Base-by-base conservation (phyloP, 257 asterid genomes). In the Petunia secreta region DNA sequence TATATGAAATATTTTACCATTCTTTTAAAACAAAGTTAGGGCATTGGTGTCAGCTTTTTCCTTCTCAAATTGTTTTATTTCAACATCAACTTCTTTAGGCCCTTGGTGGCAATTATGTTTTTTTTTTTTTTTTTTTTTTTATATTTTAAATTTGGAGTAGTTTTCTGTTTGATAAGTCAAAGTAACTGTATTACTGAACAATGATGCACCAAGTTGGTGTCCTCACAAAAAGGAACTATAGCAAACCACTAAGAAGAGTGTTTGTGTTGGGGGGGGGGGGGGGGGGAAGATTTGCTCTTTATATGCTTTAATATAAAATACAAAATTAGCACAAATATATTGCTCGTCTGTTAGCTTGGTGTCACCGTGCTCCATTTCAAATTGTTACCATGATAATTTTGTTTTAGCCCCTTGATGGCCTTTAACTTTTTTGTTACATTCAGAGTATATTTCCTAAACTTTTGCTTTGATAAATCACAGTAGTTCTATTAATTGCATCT, bases 111-210 rank as follows among this genome's bases (percentile, higher is more conserved):
- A 69, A 16, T 46, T 25, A 10, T 48, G 58, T 43, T 69, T 46
- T 46, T 25, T 69, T 40, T 25, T 25, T 25, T 25, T 25, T 25
- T 25, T 25, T 25, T 25, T 25, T 25, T 25, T 25, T 25, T 25
- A 25, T 25, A 25, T 25, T 25, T 46, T 10, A 46, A 10, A 25
- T 69, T 46, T 16, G 4, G 77, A 69, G 58, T 5, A 16, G 3
- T 69, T 69, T 69, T 44, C 76, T 69, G 16, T 69, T 69, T 69
- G 76, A 46, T 16, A 69, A 43, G 75, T 14, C n/a, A 68, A 16
- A 16, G 75, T 25, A 46, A 69, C 5, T 44, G 25, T 46, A 46
- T 48, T 14, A 25, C 25, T 25, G 25, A 25, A 25, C 25, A 25
- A 69, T 46, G 77, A 69, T 68, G 58, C 76, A 68, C 16, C 75